Evolutionary conservation across 2,329 filamentous ascomycete species (phyloP).

Genomic region (Phaeophleospora eucalypticola): DNA sequence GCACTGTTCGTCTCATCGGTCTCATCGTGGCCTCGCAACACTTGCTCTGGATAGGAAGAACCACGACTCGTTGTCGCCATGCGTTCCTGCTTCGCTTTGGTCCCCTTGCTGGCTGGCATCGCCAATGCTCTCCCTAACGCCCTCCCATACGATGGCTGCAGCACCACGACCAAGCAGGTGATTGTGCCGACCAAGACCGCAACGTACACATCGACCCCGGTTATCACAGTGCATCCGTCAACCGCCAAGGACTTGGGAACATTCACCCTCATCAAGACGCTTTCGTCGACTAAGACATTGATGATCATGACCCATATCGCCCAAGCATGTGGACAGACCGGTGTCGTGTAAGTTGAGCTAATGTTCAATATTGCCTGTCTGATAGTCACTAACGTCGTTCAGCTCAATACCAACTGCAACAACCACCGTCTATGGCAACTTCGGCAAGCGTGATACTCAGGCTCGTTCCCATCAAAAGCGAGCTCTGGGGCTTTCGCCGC

Average conservation of each 20-base stretch:
- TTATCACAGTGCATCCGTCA: constrained; percentile 23
- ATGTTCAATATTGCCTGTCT: too few species aligned
- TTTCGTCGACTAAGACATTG: constrained; percentile 27
- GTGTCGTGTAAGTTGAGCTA: constrained; percentile 21
- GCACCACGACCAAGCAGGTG: constrained; percentile 25
- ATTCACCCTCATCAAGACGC: constrained; percentile 25
- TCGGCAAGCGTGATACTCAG: background rate
- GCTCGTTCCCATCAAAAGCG: constrained; percentile 15
- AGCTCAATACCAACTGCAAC: constrained; percentile 16
- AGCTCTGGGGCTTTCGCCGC: constrained; percentile 17
- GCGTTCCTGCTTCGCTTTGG: constrained; percentile 19
- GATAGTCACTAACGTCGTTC: constrained; percentile 8
- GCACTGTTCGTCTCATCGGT: too few species aligned
- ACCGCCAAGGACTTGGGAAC: constrained; percentile 27
- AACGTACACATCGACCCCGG: constrained; percentile 26
- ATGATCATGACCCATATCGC: constrained; percentile 26
- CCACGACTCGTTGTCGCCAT: constrained; percentile 11
- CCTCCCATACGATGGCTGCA: constrained; percentile 27
- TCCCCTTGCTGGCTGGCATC: constrained; percentile 22
- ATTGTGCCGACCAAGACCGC: constrained; percentile 30
- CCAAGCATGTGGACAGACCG: constrained; percentile 21
- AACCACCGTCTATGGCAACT: constrained; percentile 21
- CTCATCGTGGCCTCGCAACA: too few species aligned
- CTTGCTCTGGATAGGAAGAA: background rate
- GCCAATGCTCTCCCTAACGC: constrained; percentile 24